A percentile compares a stretch with the other conserved stretches of the same genome.
Evolutionary conservation across 2,329 filamentous ascomycete species (phyloP).

Genomic region (Aspergillus glaucus): DNA sequence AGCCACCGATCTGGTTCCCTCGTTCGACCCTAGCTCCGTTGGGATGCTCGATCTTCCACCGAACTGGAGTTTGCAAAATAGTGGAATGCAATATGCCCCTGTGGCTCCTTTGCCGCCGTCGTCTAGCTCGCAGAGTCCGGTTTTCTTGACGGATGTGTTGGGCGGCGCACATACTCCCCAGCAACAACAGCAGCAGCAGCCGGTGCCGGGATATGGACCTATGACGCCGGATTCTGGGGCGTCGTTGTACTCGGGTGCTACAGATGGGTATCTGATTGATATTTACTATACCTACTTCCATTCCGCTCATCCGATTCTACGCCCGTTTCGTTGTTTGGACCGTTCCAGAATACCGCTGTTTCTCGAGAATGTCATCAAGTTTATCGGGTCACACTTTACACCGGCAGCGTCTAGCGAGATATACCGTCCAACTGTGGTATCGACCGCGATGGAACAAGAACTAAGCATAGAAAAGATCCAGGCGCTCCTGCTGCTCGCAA

Average conservation of each 20-base stretch:
- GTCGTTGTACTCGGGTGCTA: constrained; percentile 21
- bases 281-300: constrained; percentile 54
- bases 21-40: constrained; percentile 11
- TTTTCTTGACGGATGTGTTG: constrained; percentile 11
- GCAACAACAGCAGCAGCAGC: neutral
- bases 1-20: constrained; percentile 42
- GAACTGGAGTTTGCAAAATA: constrained; percentile 36
- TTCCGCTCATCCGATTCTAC: constrained; percentile 50
- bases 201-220: constrained; percentile 12
- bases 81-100: constrained; percentile 21
- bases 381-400: constrained; percentile 51
- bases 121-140: constrained; percentile 19
- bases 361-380: constrained; percentile 51
- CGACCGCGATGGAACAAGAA: constrained; percentile 25
- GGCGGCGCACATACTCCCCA: constrained; percentile 5
- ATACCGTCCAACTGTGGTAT: constrained; percentile 34
- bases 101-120: constrained; percentile 18
- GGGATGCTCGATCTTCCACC: constrained; percentile 32
- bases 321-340: constrained; percentile 42
- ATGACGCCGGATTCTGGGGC: constrained; percentile 31
- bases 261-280: constrained; percentile 41
- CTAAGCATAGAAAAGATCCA: constrained; percentile 64
- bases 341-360: constrained; percentile 36
- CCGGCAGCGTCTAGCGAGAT: constrained; percentile 39
- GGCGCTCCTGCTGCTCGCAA: constrained; percentile 67